Percentiles rank a stretch among this genome's conserved stretches.
These are phyloP conservation scores for Diplodia intermedia DNA, from an alignment of 2,329 filamentous ascomycete species.

Conservation along the genomic window DNA sequence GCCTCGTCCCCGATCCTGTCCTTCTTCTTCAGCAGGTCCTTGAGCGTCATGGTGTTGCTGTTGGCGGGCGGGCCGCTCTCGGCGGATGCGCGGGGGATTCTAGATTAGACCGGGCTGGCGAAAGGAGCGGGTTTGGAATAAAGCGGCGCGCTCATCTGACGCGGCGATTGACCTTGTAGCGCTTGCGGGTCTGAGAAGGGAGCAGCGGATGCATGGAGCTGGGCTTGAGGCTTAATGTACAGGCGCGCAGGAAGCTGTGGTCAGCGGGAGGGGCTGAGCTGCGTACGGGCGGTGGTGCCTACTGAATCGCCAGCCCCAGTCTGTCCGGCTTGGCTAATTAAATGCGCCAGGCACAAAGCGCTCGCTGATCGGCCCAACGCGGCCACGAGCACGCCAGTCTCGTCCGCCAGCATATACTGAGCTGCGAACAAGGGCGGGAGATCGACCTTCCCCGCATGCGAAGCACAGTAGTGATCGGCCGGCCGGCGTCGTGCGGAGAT, in stretches of 20 bases:
- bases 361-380: slow-evolving; percentile 10
- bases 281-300: slow-evolving; percentile 24
- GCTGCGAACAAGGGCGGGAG: slow-evolving; percentile 8
- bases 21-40: slow-evolving; percentile 68
- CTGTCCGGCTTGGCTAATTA: slow-evolving; percentile 31
- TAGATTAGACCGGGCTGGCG: slow-evolving; percentile 1
- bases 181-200: slow-evolving; percentile 23
- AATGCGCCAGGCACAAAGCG: slow-evolving; percentile 21
- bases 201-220: slow-evolving; percentile 19
- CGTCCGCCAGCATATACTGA: background rate
- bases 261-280: slow-evolving; percentile 30
- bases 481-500: slow-evolving; percentile 22
- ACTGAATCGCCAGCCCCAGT: slow-evolving; percentile 32
- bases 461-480: slow-evolving; percentile 23
- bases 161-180: slow-evolving; percentile 31
- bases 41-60: slow-evolving; percentile 62
- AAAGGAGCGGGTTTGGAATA: slow-evolving; percentile 3
- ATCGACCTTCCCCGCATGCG: slow-evolving; percentile 30
- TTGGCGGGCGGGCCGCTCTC: background rate
- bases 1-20: slow-evolving; percentile 56
- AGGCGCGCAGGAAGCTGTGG: slow-evolving; percentile 9
- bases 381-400: background rate
- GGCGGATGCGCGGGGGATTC: background rate
- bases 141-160: slow-evolving; percentile 16
- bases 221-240: slow-evolving; percentile 16